A percentile compares a stretch with the other conserved stretches of the same genome.
These are phyloP conservation scores for Leccinum arenicola DNA, from an alignment of 768 basidiomycete genomes.

Conservation along the genomic window DNA sequence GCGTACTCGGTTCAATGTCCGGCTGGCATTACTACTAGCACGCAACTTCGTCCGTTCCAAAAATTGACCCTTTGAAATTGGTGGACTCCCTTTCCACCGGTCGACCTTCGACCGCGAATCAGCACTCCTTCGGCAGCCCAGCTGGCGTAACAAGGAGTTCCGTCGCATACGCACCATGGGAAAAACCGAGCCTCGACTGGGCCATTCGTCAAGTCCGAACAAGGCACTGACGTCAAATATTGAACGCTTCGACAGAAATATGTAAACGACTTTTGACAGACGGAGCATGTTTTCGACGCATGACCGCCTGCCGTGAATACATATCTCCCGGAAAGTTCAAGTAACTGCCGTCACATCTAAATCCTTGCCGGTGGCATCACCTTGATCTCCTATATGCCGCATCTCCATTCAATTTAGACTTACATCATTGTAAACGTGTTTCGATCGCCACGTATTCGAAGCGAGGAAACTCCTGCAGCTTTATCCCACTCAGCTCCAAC, in stretches of 20 bases:
- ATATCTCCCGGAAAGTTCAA: background rate
- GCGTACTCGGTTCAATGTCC: background rate
- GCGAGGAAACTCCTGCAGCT: slow-evolving; percentile 9
- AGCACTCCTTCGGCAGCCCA: slow-evolving; percentile 2
- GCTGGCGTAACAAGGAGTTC: background rate
- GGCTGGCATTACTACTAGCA: background rate
- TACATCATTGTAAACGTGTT: background rate
- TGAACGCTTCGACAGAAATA: background rate
- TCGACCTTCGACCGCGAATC: background rate
- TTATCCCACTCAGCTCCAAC: background rate
- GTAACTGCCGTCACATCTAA: slow-evolving; percentile 3
- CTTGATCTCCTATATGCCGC: background rate
- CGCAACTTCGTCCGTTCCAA: background rate
- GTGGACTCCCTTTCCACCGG: background rate
- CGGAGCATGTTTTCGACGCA: background rate
- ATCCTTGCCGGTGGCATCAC: background rate
- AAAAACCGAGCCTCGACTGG: background rate
- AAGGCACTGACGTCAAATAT: background rate
- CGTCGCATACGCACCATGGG: background rate
- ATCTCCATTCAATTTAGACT: background rate
- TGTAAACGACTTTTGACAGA: slow-evolving; percentile 1
- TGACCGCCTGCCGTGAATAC: background rate
- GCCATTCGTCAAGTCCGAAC: background rate
- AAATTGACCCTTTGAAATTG: background rate
- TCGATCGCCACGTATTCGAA: slow-evolving; percentile 9